Base-by-base conservation (phyloP, 306 rosid species). In the Senna tora region DNA sequence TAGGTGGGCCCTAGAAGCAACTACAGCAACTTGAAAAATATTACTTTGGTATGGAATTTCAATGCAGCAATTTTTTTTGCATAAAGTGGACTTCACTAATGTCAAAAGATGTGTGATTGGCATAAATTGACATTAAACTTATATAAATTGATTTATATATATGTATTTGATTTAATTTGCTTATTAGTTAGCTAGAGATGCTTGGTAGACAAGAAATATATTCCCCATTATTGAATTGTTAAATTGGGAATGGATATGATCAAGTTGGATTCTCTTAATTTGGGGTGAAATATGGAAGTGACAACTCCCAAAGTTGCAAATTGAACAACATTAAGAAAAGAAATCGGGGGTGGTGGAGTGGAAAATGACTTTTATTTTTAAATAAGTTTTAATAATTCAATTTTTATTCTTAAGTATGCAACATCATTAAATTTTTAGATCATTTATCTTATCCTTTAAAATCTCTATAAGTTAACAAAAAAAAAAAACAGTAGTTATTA, bases 161-260 rank as follows among this genome's bases (percentile, higher is more conserved):
- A 3, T 25, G 30, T 25, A 25, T 25, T 25, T 25, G 30, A 25
- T 25, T 25, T 25, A 3, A 25, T 25, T 36, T 57, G 69, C 43
- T 67, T 76, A 58, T 57, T 7, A 6, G 43, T 3, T 25, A 25
- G 30, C n/a, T n/a, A 46, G 62, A 71, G 43, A 54, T 64, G 61
- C 55, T 39, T 67, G 43, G 52, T 13, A 2, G 57, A 33, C 79
- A 67, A 60, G 47, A 67, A 73, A 59, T 51, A 79, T 79, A 67
- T 79, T 68, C 67, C 10, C 67, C 60, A 21, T 68, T 11, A 25
- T 60, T 51, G 65, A 43, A 65, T 54, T 52, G 17, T 25, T 1
- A 25, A 25, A 25, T 25, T 25, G 30, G 30, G 30, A 25, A 25
- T 25, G 45, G 38, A 70, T 53, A 43, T 43, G 16, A 63, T 63